Percentiles rank a stretch among this genome's conserved stretches.
Evolutionary conservation across 1,284 basidiomycete genomes (phyloP).

Genomic region (Melampsora medusae): DNA sequence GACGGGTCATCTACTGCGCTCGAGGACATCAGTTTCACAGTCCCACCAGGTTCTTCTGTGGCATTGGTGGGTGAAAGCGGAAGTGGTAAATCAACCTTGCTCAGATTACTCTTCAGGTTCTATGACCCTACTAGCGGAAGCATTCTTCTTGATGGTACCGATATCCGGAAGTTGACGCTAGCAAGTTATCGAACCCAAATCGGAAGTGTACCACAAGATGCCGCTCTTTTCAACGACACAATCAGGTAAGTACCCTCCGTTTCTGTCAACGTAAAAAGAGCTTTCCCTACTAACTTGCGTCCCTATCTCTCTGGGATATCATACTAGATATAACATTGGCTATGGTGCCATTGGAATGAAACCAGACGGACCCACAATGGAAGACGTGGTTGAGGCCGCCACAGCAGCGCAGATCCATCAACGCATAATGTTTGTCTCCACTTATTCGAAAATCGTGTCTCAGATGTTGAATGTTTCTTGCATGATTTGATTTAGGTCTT

Average conservation of each 20-base stretch:
- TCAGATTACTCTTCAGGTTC: constrained; percentile 80
- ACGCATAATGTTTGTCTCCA: constrained; percentile 56
- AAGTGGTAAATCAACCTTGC: constrained; percentile 62
- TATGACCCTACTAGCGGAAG: constrained; percentile 76
- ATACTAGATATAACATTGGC: constrained; percentile 44
- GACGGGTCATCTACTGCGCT: constrained; percentile 72
- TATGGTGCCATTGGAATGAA: constrained; percentile 48
- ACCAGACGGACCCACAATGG: constrained; percentile 67
- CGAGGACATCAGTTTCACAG: constrained; percentile 74
- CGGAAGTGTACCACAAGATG: constrained; percentile 77
- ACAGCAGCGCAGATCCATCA: constrained; percentile 78
- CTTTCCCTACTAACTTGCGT: not conserved
- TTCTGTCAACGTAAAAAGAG: constrained; percentile 19
- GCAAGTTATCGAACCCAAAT: constrained; percentile 71
- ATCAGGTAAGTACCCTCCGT: constrained; percentile 58
- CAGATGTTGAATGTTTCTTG: not conserved
- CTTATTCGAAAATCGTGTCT: not conserved
- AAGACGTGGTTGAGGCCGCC: constrained; percentile 71
- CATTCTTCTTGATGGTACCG: constrained; percentile 70
- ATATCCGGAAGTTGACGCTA: constrained; percentile 81
- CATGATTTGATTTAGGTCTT: constrained; percentile 59
- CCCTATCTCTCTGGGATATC: not conserved
- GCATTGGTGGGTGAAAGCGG: constrained; percentile 68
- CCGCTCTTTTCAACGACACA: constrained; percentile 77
- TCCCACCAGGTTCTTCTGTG: constrained; percentile 73